A percentile compares a stretch with the other conserved stretches of the same genome.
These are phyloP conservation scores for Plasmodium gallinaceum DNA, from an alignment of 169 alveolate genomes.

Conservation along the genomic window DNA sequence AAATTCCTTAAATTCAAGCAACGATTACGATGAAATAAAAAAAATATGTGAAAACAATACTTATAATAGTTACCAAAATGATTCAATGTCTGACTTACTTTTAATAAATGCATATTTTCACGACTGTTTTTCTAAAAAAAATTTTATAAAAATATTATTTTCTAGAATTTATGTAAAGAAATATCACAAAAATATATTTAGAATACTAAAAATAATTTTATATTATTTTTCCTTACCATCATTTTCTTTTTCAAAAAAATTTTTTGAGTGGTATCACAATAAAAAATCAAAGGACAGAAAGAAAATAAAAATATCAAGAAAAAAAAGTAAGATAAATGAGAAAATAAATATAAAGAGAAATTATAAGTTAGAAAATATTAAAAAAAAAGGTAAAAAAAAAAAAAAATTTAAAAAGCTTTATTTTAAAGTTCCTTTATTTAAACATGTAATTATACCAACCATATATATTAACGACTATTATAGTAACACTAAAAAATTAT, in stretches of 20 bases:
- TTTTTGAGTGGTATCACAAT: slow-evolving; percentile 40
- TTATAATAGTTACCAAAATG: background rate
- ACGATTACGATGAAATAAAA: background rate
- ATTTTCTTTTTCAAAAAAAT: slow-evolving; percentile 28
- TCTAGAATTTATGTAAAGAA: slow-evolving; percentile 69
- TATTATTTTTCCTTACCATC: slow-evolving; percentile 34
- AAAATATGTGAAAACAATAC: background rate
- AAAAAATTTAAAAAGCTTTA: slow-evolving; percentile 20
- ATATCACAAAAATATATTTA: slow-evolving; percentile 51
- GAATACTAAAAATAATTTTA: slow-evolving; percentile 21
- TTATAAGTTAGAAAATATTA: background rate
- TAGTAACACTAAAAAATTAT: background rate
- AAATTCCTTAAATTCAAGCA: background rate
- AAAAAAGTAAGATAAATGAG: background rate
- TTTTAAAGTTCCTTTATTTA: slow-evolving; percentile 60
- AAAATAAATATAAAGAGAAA: background rate
- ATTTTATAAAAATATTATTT: slow-evolving; percentile 61
- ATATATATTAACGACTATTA: slow-evolving; percentile 31
- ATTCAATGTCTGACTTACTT: background rate
- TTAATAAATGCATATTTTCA: slow-evolving; percentile 20
- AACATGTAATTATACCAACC: slow-evolving; percentile 59
- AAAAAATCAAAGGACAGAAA: background rate
- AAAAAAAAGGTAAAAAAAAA: background rate
- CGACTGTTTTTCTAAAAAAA: slow-evolving; percentile 26
- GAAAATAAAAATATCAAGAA: background rate